Conservation (phyloP, 805 yeast genomes). For the Scheffersomyces ergatensis region DNA sequence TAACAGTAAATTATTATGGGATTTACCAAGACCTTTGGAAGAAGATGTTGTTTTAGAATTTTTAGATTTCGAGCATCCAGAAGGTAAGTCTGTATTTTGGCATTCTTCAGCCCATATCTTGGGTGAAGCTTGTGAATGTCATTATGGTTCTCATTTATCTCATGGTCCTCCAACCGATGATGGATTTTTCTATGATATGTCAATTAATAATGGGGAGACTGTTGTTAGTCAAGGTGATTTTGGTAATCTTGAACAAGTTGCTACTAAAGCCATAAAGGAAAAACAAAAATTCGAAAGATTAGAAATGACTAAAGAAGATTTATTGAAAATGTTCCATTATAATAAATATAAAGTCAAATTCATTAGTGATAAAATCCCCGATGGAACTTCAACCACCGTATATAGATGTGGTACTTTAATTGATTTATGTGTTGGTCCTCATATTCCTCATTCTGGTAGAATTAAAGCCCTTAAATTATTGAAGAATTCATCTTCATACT, state of each 20-base stretch:
- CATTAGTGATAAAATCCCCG: slow-evolving; percentile 87
- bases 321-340: slow-evolving; percentile 90
- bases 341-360: slow-evolving; percentile 93
- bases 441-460: slow-evolving; percentile 95
- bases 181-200: slow-evolving; percentile 96
- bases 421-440: slow-evolving; percentile 97
- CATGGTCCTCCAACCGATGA: slow-evolving; percentile 96
- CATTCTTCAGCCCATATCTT: slow-evolving; percentile 97
- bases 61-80: slow-evolving; percentile 89
- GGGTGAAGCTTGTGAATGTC: slow-evolving; percentile 98
- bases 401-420: slow-evolving; percentile 97
- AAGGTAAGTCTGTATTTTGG: slow-evolving; percentile 96
- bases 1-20: slow-evolving; percentile 84
- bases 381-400: slow-evolving; percentile 93
- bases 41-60: slow-evolving; percentile 66
- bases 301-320: slow-evolving; percentile 86
- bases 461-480: slow-evolving; percentile 91
- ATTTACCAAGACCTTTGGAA: slow-evolving; percentile 91
- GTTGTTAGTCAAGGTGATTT: slow-evolving; percentile 79
- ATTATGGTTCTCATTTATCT: slow-evolving; percentile 85
- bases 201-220: slow-evolving; percentile 70
- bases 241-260: slow-evolving; percentile 76
- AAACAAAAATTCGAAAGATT: slow-evolving; percentile 94
- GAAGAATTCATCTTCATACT: slow-evolving; percentile 95
- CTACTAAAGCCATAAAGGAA: slow-evolving; percentile 88